Evolutionary conservation across 805 yeast genomes (phyloP).

Genomic region (Yamadazyma sp.): DNA sequence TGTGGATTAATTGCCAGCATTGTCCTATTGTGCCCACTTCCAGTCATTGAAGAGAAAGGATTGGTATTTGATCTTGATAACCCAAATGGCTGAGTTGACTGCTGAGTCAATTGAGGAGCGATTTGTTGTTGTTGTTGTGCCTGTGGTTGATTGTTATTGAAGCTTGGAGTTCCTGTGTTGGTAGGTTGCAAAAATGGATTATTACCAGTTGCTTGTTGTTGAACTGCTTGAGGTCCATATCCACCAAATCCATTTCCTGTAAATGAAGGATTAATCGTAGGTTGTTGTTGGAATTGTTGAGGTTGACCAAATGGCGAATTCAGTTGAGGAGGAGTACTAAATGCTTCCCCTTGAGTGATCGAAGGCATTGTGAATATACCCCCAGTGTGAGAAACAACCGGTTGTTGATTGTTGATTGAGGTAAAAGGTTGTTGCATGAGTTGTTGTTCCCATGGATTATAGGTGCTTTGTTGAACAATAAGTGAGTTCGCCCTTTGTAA

Average conservation of each 20-base stretch:
- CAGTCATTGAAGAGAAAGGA: slow-evolving; percentile 27
- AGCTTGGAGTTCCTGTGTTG: slow-evolving; percentile 6
- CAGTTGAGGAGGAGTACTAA: slow-evolving; percentile 3
- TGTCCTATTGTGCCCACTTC: slow-evolving; percentile 4
- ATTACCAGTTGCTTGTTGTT: slow-evolving; percentile 20
- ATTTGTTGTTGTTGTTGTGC: slow-evolving; percentile 10
- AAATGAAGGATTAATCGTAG: slow-evolving; percentile 23
- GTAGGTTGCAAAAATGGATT: slow-evolving; percentile 19
- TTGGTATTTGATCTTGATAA: slow-evolving; percentile 32
- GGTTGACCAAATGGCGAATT: slow-evolving; percentile 9
- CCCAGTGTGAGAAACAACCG: slow-evolving; percentile 6
- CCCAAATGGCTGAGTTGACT: slow-evolving; percentile 8
- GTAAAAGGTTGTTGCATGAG: slow-evolving; percentile 9
- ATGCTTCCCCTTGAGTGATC: slow-evolving; percentile 13
- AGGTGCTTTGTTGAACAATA: slow-evolving; percentile 35
- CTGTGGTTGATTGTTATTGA: slow-evolving; percentile 10
- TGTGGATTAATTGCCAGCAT: slow-evolving; percentile 11
- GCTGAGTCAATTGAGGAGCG: slow-evolving; percentile 9
- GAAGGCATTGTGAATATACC: slow-evolving; percentile 9
- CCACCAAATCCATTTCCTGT: slow-evolving; percentile 66
- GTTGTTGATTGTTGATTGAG: not conserved
- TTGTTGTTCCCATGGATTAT: slow-evolving; percentile 39
- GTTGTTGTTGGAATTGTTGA: slow-evolving; percentile 22
- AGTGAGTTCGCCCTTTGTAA: slow-evolving; percentile 23
- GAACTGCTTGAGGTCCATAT: slow-evolving; percentile 31